These are phyloP conservation scores for Claviceps spartinae DNA, from an alignment of 2,329 filamentous ascomycete species.

Conservation along the genomic window DNA sequence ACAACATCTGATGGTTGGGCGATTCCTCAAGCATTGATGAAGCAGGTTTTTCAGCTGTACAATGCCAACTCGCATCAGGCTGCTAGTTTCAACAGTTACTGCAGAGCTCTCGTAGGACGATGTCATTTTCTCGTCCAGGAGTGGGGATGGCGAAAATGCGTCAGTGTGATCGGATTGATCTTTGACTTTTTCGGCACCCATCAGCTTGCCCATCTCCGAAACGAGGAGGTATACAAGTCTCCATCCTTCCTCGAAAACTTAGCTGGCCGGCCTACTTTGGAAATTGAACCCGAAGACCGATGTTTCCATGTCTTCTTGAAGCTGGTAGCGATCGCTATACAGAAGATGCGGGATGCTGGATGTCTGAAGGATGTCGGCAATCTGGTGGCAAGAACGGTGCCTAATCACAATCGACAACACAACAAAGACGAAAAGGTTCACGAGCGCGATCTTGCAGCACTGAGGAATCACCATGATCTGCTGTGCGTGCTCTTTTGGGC, in stretches of 20 bases:
- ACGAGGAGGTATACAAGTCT: slow-evolving; percentile 49
- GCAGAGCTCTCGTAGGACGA: slow-evolving; percentile 42
- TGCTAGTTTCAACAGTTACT: slow-evolving; percentile 53
- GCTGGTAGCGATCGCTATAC: slow-evolving; percentile 43
- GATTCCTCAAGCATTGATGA: slow-evolving; percentile 43
- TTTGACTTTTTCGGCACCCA: slow-evolving; percentile 57
- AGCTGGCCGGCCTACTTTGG: slow-evolving; percentile 29
- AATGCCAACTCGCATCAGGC: slow-evolving; percentile 39
- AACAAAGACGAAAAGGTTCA: slow-evolving; percentile 48
- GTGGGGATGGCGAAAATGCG: slow-evolving; percentile 52
- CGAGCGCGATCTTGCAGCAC: slow-evolving; percentile 46
- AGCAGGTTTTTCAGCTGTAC: slow-evolving; percentile 45
- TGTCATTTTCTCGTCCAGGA: slow-evolving; percentile 50
- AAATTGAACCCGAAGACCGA: slow-evolving; percentile 39
- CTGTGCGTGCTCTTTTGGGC: slow-evolving; percentile 54
- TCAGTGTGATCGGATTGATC: slow-evolving; percentile 42
- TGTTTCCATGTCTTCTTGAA: slow-evolving; percentile 59
- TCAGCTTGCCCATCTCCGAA: slow-evolving; percentile 46
- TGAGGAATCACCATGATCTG: slow-evolving; percentile 57
- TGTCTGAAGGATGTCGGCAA: slow-evolving; percentile 46
- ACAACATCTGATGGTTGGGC: slow-evolving; percentile 41
- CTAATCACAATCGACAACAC: slow-evolving; percentile 52
- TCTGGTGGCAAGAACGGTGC: slow-evolving; percentile 45
- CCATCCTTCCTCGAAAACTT: slow-evolving; percentile 48
- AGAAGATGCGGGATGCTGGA: slow-evolving; percentile 32